phyloP scores from a whole-genome alignment of 1,139 yeast genomes.

The Lodderomyces theae region DNA sequence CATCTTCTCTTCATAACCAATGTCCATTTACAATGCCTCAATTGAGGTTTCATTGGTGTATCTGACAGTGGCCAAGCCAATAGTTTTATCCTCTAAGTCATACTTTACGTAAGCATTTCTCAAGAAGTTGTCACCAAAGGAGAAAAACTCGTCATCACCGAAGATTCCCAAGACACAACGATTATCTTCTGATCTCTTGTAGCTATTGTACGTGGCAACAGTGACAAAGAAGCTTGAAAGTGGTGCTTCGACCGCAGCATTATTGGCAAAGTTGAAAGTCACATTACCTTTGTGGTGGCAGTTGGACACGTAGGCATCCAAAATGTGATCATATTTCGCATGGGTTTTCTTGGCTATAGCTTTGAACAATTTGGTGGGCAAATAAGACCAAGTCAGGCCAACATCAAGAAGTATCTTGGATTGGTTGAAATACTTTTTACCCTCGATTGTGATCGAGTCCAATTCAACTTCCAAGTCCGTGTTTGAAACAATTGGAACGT shows the following conservation, averaged over 20 bases:
- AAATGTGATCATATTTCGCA: not conserved
- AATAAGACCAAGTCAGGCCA: constrained; percentile 29
- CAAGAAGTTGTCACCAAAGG: constrained; percentile 35
- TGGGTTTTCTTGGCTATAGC: constrained; percentile 23
- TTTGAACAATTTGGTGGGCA: constrained; percentile 19
- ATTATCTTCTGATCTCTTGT: constrained; percentile 5
- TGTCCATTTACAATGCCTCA: not conserved
- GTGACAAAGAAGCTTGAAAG: constrained; percentile 18
- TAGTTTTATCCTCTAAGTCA: constrained; percentile 16
- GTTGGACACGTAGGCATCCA: constrained; percentile 1
- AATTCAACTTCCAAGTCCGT: constrained; percentile 13
- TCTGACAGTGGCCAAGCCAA: constrained; percentile 8
- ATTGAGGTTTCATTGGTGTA: constrained; percentile 2
- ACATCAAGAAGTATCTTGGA: constrained; percentile 19
- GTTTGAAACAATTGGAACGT: constrained; percentile 18
- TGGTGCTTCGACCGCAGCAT: constrained; percentile 30
- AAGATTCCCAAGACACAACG: constrained; percentile 13
- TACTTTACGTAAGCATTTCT: constrained; percentile 41
- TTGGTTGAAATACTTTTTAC: constrained; percentile 1
- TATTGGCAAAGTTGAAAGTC: constrained; percentile 27
- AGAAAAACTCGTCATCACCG: constrained; percentile 1
- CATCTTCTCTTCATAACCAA: no score
- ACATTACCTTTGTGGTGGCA: constrained; percentile 16
- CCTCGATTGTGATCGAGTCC: constrained; percentile 8
- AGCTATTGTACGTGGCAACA: constrained; percentile 8